Evolutionary conservation across 345 rosid species (phyloP).

Genomic region (Citropsis articulata): DNA sequence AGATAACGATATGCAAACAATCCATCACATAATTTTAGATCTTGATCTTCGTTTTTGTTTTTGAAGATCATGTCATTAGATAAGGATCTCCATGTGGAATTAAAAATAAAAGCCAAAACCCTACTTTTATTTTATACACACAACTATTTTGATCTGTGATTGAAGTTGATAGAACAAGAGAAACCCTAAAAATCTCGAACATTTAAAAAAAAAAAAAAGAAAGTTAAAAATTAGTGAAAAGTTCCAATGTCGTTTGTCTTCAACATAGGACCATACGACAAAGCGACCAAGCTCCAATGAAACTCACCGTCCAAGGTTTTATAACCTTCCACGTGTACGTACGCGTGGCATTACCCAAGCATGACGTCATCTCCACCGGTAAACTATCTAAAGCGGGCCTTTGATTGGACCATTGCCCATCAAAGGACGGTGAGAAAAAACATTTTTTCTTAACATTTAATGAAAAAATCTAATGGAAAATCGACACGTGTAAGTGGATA

Average conservation of each 20-base stretch:
- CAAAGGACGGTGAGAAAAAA: background rate
- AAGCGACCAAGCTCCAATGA: background rate
- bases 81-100: background rate
- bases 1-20: background rate
- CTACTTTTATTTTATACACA: background rate
- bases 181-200: background rate
- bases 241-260: background rate
- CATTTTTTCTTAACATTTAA: too few relatives aligned
- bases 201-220: too few relatives aligned
- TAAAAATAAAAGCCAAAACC: background rate
- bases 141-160: background rate
- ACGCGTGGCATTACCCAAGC: background rate
- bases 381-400: background rate
- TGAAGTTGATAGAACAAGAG: slow-evolving; percentile 9
- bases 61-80: background rate
- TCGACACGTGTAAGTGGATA: background rate
- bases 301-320: slow-evolving; percentile 18
- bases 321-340: slow-evolving; percentile 12
- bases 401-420: slow-evolving; percentile 13
- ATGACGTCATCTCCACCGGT: background rate
- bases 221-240: background rate
- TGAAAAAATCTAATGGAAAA: background rate
- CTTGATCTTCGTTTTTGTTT: background rate
- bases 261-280: background rate
- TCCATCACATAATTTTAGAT: background rate